Evolutionary conservation across 805 yeast species (phyloP), one percentile per base, ranked within the genome.

Genomic region (Wickerhamiella domercqiae): DNA sequence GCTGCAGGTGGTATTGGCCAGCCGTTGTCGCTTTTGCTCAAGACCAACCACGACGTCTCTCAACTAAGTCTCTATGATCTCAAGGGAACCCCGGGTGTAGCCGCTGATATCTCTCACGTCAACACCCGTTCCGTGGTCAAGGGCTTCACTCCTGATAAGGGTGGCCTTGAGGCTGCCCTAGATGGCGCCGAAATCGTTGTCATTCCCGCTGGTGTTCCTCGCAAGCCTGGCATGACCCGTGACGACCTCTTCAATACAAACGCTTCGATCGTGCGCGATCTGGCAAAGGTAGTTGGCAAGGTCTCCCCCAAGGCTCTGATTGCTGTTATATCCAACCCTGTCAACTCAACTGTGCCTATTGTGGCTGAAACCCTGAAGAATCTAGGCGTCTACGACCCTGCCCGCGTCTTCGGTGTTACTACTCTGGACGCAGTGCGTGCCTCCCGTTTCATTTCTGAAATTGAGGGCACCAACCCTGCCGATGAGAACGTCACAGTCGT

Each of bases 211-310:
- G 96, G 96, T 69, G 93, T 86, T 41, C 96, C 93, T 68, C 81
- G 93, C 74, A 86, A 84, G 69, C 96, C 96, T 50, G 96, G 96
- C 62, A 86, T 86, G 96, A 82, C 95, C 56, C 80, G 96, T 70
- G 96, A 86, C 61, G 96, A 86, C 60, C 70, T 86, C 54, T 86
- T 86, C 77, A 78, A 81, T 70, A 86, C 93, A 68, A 86, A 86
- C 57, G 96, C 96, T 37, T 78, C 93, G 37, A 86, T 86, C 61
- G 95, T 86, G 46, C 76, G 90, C 60, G 94, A 81, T 62, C 71
- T 86, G 61, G 94, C 94, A 58, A 68, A 76, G 63, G 79, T 84
- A 38, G 73, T 73, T 51, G 94, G 93, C 44, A 81, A 78, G 48
- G 57, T 68, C 61, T 71, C 80, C 48, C 95, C 95, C 57, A 70